phyloP scores from a whole-genome alignment of 805 yeast genomes.

The Candida xyloterini region DNA sequence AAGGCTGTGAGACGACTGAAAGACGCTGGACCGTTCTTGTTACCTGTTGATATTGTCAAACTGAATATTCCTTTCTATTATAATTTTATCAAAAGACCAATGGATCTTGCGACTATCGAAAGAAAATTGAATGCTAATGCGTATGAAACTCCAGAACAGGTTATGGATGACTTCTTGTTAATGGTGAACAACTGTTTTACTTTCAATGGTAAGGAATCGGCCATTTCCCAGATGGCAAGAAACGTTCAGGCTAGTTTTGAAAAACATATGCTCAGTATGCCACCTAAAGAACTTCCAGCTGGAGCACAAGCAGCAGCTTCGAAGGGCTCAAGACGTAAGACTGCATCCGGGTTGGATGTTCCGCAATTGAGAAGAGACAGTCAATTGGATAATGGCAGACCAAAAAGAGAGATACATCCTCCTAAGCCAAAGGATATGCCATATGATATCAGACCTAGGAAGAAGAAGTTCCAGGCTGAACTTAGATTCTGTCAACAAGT shows the following conservation, averaged over 20 bases:
- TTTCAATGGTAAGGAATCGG: constrained; percentile 82
- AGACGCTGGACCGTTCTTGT: constrained; percentile 87
- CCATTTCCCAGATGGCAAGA: constrained; percentile 87
- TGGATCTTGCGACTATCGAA: constrained; percentile 93
- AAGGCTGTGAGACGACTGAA: constrained; percentile 86
- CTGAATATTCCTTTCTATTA: constrained; percentile 88
- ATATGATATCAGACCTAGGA: constrained; percentile 84
- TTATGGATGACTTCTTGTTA: constrained; percentile 74
- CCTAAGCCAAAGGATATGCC: constrained; percentile 94
- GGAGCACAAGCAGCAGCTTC: constrained; percentile 24
- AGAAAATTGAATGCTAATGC: constrained; percentile 67
- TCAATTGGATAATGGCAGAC: constrained; percentile 66
- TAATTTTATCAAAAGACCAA: constrained; percentile 79
- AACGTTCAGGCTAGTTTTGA: constrained; percentile 89
- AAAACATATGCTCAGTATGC: constrained; percentile 89
- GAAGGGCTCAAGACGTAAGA: constrained; percentile 30
- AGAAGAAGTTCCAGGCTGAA: constrained; percentile 88
- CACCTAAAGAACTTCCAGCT: constrained; percentile 51
- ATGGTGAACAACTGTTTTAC: constrained; percentile 80
- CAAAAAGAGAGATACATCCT: constrained; percentile 94
- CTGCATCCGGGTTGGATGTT: constrained; percentile 43
- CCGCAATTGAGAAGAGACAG: constrained; percentile 75
- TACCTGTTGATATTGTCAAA: constrained; percentile 87
- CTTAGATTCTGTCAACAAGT: constrained; percentile 81
- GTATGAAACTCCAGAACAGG: constrained; percentile 65